Evolutionary conservation across 208 protist species (phyloP), one percentile per base, ranked within the genome.

Genomic region (Angomonas deanei): DNA sequence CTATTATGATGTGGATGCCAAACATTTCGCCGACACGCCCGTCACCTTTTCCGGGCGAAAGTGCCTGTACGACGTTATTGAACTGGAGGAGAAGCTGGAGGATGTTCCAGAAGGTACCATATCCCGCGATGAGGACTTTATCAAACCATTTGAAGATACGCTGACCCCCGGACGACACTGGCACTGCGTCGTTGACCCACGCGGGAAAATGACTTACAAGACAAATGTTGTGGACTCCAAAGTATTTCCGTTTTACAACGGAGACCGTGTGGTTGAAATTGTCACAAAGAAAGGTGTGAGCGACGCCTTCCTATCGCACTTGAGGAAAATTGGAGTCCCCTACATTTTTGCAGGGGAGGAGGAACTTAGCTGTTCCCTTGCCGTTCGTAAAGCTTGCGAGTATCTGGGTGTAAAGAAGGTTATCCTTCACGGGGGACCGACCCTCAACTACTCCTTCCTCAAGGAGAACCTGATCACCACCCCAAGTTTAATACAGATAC

Each of bases 291-390:
- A 74, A 39, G 49, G 31, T 34, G 68, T 74, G 21, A 74, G 36
- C 13, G 68, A 74, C 42, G 47, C 48, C n/a, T 74, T 64, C 42
- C 62, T 74, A 0, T 53, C 62, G 28, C 56, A 74, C 55, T 57
- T 74, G 21, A 60, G 54, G 42, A 59, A 58, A 50, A 39, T 59
- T 2, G 48, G 61, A 0, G 58, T 74, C 36, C 68, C 68, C 38
- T 74, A 74, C 68, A 65, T 74, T 58, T 74, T 74, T 46, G 68
- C 68, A 5, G 68, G 68, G 50, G 64, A 74, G 49, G 33, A 39
- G 4, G 62, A 60, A 57, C 57, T 74, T 19, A 56, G 68, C 48
- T 66, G 63, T 46, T 39, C 52, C 33, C 38, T 68, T 2, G 61
- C 68, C 23, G 55, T 66, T 30, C 28, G 64, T 17, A 74, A 74